Percentiles rank a stretch among this genome's conserved stretches.
phyloP scores from a whole-genome alignment of 108 stramenopile species.

The Epipyxis sp. region DNA sequence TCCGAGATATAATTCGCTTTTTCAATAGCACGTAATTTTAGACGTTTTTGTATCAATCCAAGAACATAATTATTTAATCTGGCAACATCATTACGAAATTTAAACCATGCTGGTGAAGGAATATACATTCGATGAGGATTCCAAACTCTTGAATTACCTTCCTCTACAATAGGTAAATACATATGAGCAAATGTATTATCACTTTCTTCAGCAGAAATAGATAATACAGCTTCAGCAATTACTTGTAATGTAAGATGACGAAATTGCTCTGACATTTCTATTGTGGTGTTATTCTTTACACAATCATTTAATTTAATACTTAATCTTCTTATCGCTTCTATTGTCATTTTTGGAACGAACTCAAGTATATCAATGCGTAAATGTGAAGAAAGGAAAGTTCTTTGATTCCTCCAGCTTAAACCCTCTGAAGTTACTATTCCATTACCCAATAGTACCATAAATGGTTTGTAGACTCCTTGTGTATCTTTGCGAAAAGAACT shows the following conservation, averaged over 20 bases:
- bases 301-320: constrained; percentile 41
- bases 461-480: constrained; percentile 52
- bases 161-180: constrained; percentile 57
- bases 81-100: constrained; percentile 44
- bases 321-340: constrained; percentile 41
- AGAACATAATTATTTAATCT: constrained; percentile 53
- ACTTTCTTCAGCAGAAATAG: constrained; percentile 50
- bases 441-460: constrained; percentile 51
- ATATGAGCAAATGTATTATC: constrained; percentile 54
- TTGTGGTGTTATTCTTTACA: constrained; percentile 1
- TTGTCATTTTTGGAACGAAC: constrained; percentile 48
- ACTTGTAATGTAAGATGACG: constrained; percentile 52
- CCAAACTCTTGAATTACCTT: constrained; percentile 50
- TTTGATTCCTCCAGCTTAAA: constrained; percentile 46
- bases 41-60: constrained; percentile 35
- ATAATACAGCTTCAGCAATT: constrained; percentile 52
- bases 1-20: neutral
- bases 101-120: constrained; percentile 45
- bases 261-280: constrained; percentile 57
- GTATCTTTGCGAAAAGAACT: constrained; percentile 49
- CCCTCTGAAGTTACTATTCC: constrained; percentile 56
- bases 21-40: neutral
- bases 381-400: constrained; percentile 21
- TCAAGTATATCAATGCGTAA: constrained; percentile 51
- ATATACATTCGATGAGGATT: constrained; percentile 18